A percentile compares a stretch with the other conserved stretches of the same genome.
Conservation (phyloP, 805 yeast species). For the Yarrowia deformans region DNA sequence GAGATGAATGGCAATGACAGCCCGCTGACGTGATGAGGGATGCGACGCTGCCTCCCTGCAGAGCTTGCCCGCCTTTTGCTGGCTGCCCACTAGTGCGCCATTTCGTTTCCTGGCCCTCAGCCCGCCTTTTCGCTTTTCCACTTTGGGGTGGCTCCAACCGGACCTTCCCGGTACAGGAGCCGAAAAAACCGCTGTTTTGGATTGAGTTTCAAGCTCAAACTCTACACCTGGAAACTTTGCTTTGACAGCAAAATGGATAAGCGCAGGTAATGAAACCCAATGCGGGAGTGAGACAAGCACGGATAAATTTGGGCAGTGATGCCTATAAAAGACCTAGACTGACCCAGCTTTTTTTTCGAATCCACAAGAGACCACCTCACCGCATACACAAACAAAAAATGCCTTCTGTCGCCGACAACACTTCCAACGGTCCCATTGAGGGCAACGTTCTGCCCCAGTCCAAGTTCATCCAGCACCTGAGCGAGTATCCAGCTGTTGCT, state of each 20-base stretch:
- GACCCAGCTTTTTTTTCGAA: constrained; percentile 35
- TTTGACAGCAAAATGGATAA: constrained; percentile 38
- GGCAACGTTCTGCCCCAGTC: constrained; percentile 47
- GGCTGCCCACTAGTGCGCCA: constrained; percentile 26
- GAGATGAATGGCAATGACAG: neutral
- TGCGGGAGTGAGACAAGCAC: constrained; percentile 38
- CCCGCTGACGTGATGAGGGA: too few species aligned
- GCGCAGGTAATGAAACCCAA: constrained; percentile 40
- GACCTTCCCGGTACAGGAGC: constrained; percentile 36
- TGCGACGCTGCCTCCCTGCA: neutral
- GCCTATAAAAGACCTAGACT: constrained; percentile 34
- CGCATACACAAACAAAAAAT: constrained; percentile 30
- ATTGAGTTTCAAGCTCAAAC: constrained; percentile 25
- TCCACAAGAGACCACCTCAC: constrained; percentile 32
- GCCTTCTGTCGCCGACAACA: constrained; percentile 39
- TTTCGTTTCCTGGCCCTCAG: neutral
- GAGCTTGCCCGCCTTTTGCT: neutral
- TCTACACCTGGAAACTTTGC: constrained; percentile 32
- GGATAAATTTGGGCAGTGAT: constrained; percentile 36
- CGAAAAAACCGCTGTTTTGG: constrained; percentile 33
- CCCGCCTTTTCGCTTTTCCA: constrained; percentile 6
- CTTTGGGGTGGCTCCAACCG: constrained; percentile 37
- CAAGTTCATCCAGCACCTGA: constrained; percentile 58
- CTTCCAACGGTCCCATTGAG: constrained; percentile 39
- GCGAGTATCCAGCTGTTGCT: constrained; percentile 63